phyloP scores from a whole-genome alignment of 2,329 filamentous ascomycete species.

The Lomentospora prolificans region DNA sequence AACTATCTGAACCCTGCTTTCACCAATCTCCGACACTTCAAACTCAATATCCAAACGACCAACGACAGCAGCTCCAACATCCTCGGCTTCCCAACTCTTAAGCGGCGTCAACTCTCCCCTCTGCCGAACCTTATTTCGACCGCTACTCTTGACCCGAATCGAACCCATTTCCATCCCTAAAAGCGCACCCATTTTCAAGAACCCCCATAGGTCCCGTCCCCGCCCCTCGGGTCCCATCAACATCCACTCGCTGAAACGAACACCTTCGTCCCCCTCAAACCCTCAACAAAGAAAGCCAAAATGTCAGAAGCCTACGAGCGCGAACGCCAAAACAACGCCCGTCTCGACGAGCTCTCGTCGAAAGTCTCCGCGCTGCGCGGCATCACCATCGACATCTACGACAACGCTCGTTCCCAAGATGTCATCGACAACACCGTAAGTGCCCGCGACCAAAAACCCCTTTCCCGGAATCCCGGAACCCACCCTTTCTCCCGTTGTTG shows the following conservation, averaged over 20 bases:
- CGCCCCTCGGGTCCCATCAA: too few species aligned
- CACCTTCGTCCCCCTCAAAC: background rate
- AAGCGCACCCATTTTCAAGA: too few species aligned
- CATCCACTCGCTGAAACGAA: too few species aligned
- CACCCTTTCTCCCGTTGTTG: constrained; percentile 1
- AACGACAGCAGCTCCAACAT: constrained; percentile 1
- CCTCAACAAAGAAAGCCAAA: constrained; percentile 13
- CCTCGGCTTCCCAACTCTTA: background rate
- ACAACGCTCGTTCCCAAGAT: constrained; percentile 80
- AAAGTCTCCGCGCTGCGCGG: constrained; percentile 89
- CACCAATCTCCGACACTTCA: background rate
- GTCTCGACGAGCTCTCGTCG: constrained; percentile 78
- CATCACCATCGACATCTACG: constrained; percentile 96
- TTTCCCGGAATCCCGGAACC: constrained; percentile 13
- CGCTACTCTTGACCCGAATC: too few species aligned
- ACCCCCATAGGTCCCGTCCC: too few species aligned
- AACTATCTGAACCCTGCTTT: too few species aligned
- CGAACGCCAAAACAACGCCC: constrained; percentile 87
- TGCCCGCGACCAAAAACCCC: too few species aligned
- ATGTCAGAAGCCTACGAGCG: constrained; percentile 75
- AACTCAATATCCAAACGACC: constrained; percentile 1
- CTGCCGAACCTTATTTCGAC: too few species aligned
- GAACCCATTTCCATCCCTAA: too few species aligned
- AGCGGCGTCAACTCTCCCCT: background rate
- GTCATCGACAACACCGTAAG: constrained; percentile 79